Evolutionary conservation across 495 filamentous ascomycete species (phyloP).

Genomic region (Podospora pseudoanserina): DNA sequence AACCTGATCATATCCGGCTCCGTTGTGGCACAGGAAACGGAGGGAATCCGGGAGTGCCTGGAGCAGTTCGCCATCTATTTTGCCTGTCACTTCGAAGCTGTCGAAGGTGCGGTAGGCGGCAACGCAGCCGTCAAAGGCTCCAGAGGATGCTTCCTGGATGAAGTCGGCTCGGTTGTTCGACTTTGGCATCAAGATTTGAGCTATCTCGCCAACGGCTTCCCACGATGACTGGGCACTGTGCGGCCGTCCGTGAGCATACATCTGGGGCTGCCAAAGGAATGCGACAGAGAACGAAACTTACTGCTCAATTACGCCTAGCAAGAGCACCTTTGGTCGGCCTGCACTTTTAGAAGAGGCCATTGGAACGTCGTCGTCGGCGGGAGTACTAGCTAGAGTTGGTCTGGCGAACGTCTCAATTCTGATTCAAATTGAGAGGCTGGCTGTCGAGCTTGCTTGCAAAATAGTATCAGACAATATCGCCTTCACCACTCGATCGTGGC

Average conservation of each 20-base stretch:
- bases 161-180: slow-evolving; percentile 49
- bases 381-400: background rate
- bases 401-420: background rate
- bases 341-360: background rate
- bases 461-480: background rate
- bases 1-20: slow-evolving; percentile 81
- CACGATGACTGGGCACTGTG: slow-evolving; percentile 32
- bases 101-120: slow-evolving; percentile 75
- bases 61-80: slow-evolving; percentile 64
- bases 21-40: slow-evolving; percentile 80
- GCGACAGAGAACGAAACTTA: slow-evolving; percentile 16
- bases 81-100: slow-evolving; percentile 64
- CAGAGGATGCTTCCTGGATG: slow-evolving; percentile 65
- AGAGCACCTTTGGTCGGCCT: slow-evolving; percentile 29
- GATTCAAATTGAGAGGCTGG: background rate
- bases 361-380: background rate
- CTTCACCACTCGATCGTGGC: background rate
- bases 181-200: slow-evolving; percentile 29
- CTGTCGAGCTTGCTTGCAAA: background rate
- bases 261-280: background rate
- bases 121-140: slow-evolving; percentile 62
- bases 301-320: slow-evolving; percentile 35
- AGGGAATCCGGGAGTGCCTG: slow-evolving; percentile 60
- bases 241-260: too few relatives aligned
- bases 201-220: slow-evolving; percentile 24